Base-by-base conservation (phyloP, 1,284 basidiomycete genomes). In the Cutaneotrichosporon cutaneum region DNA sequence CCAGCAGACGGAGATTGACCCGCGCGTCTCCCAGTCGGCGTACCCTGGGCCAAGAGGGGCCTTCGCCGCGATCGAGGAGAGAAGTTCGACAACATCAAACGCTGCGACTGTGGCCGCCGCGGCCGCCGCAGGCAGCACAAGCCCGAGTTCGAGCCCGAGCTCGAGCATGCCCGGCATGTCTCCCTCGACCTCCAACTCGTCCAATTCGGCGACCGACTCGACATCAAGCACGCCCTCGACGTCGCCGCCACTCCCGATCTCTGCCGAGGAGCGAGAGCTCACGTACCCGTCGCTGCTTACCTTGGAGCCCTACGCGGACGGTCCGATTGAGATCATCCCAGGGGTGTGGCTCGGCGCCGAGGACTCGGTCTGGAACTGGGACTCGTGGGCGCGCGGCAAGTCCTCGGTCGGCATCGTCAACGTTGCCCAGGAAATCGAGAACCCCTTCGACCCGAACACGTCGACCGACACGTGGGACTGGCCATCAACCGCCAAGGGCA, bases 331-430 rank as follows among this genome's bases (percentile, higher is more conserved):
- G 78, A 84, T 98, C 68, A 82, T 97, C 33, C 94, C 94, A 1
- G 88, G 89, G 48, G 84, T 98, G 58, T 98, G 88, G 86, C 85
- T 98, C 9, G 95, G 94, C 60, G 92, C 92, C 53, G 94, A 97
- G 77, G 92, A 95, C 77, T 95, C 95, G 67, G 90, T 91, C 35
- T 85, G 86, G 26, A 62, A 64, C 27, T 76, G 69, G 39, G 68
- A 70, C 47, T 44, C 63, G 7, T 77, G 72, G 70, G 66, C 67
- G 6, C 56, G 51, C 3, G 54, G 54, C 16, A 52, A 50, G 7
- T 18, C 27, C 1, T 33, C 54, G 6, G 74, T 76, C 1, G 60
- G 71, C 14, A 62, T 97, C 21, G 84, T 98, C 76, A 97, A 97
- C 77, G 95, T 98, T 35, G 95, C 95, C 35, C 95, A 96, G 80